Base-by-base conservation (phyloP, 805 yeast species). In the Hanseniaspora valbyensis region DNA sequence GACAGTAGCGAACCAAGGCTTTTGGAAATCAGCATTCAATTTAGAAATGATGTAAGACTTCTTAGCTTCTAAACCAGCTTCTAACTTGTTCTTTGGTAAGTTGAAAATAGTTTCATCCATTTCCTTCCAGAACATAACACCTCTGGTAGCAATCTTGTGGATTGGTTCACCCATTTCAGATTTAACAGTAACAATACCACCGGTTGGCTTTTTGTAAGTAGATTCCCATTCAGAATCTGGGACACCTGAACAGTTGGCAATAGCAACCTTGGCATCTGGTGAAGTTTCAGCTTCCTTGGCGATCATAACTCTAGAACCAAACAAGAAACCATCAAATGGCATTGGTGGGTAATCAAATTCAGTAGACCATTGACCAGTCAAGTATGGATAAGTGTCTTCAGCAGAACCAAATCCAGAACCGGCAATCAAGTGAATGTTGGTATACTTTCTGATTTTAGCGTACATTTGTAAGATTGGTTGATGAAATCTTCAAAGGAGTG, bases 121-220 rank as follows among this genome's bases (percentile, higher is more conserved):
- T 71, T 92, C 97, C 66, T 87, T 85, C 98, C 99, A 92, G 66
- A 92, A 80, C 69, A 85, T 65, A 54, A 92, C 97, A 75, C 96
- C 96, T 67, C 98, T 82, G 53, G 99, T 92, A 28, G 98, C 97
- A 58, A 92, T 77, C 74, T 92, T 92, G 71, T 92, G 99, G 64
- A 92, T 92, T 63, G 98, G 98, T 73, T 92, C 98, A 65, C 99
- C 98, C 98, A 92, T 92, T 74, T 92, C 99, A 16, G 97, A 90
- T 65, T 85, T 76, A 55, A 92, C 98, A 51, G 98, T 90, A 59
- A 92, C 73, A 57, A 92, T 79, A 69, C 98, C 99, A 72, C 98
- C 98, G 54, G 96, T 81, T 62, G 96, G 90, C 64, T 82, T 82
- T 72, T 84, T 83, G 73, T 92, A 92, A 44, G 96, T 86, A 61